Evolutionary conservation across 2,329 filamentous ascomycete species (phyloP).

Genomic region (Trichoderma sp.): DNA sequence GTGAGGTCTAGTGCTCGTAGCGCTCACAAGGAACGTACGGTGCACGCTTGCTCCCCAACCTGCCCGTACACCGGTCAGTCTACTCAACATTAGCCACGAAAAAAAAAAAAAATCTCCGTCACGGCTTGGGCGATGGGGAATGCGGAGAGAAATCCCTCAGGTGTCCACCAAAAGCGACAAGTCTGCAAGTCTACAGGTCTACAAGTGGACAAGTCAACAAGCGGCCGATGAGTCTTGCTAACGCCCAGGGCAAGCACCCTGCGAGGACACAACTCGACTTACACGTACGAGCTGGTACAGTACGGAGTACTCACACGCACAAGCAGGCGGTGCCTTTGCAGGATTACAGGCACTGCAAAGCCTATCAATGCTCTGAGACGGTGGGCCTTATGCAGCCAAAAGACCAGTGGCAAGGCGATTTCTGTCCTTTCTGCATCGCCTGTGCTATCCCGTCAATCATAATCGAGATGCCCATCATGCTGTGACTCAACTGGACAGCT

Average conservation of each 20-base stretch:
- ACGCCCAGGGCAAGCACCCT: neutral
- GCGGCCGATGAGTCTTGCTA: neutral
- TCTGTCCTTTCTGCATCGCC: constrained; percentile 10
- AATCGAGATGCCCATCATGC: neutral
- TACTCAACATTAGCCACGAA: neutral
- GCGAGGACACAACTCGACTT: neutral
- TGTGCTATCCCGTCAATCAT: neutral
- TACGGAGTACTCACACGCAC: neutral
- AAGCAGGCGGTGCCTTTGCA: neutral
- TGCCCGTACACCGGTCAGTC: neutral
- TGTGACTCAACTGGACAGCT: constrained; percentile 3
- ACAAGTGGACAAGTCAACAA: neutral
- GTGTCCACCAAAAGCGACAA: constrained; percentile 8
- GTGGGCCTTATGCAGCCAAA: constrained; percentile 15
- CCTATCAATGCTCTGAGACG: neutral
- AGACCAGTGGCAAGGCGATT: constrained; percentile 1
- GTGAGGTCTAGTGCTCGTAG: neutral
- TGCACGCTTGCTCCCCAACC: neutral
- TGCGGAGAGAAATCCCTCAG: constrained; percentile 37
- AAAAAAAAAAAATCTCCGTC: constrained; percentile 2
- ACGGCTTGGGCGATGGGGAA: constrained; percentile 23
- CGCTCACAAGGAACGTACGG: neutral
- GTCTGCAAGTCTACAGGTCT: neutral
- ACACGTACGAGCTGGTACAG: neutral
- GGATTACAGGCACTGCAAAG: neutral